These are phyloP conservation scores for Corchorus capsularis DNA, from an alignment of 345 rosid genomes.

Conservation along the genomic window DNA sequence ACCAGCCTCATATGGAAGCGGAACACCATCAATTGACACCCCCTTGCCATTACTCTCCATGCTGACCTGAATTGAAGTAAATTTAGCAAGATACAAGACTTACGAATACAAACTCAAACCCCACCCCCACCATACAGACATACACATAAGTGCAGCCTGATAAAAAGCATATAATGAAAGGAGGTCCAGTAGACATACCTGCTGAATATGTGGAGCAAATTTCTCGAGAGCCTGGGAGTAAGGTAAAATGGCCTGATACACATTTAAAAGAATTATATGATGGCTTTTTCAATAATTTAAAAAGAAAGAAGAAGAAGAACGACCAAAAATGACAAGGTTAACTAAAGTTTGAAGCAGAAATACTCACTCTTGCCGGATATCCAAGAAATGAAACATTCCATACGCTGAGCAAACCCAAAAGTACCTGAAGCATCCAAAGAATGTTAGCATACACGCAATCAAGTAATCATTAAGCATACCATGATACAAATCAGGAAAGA, in stretches of 20 bases:
- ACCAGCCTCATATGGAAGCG: slow-evolving; percentile 87
- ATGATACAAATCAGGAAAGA: background rate
- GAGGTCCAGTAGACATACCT: slow-evolving; percentile 47
- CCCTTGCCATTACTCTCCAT: slow-evolving; percentile 99
- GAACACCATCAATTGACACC: slow-evolving; percentile 85
- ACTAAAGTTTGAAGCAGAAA: slow-evolving; percentile 20
- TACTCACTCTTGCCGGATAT: slow-evolving; percentile 85
- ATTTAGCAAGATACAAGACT: slow-evolving; percentile 16
- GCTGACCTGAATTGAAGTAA: slow-evolving; percentile 64
- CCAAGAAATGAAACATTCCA: slow-evolving; percentile 98
- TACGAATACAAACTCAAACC: background rate
- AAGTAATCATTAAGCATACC: slow-evolving; percentile 1
- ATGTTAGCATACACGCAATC: slow-evolving; percentile 1
- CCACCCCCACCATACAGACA: background rate
- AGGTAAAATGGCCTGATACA: slow-evolving; percentile 86
- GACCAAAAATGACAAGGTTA: background rate
- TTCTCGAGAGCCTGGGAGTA: slow-evolving; percentile 96
- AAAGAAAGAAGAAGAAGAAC: background rate
- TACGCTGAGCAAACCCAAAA: slow-evolving; percentile 77
- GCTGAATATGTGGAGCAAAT: slow-evolving; percentile 94
- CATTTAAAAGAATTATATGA: slow-evolving; percentile 10
- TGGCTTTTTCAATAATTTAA: slow-evolving; percentile 1
- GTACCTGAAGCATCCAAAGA: slow-evolving; percentile 56
- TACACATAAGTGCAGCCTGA: background rate
- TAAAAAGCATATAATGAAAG: slow-evolving; percentile 1